Base-by-base conservation (phyloP, 352 stramenopile species). In the Pythium dissotocum region DNA sequence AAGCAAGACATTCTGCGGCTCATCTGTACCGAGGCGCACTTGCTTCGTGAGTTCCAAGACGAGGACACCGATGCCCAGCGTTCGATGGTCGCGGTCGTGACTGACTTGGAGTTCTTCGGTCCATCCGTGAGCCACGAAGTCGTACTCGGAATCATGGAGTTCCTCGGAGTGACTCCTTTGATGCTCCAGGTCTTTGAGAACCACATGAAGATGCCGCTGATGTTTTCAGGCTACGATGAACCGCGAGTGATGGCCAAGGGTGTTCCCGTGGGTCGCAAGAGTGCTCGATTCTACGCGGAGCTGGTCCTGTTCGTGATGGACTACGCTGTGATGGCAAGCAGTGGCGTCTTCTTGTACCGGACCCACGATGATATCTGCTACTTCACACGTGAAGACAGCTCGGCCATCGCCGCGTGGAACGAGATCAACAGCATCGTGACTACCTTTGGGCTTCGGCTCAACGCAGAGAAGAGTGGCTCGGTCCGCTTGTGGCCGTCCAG, bases 331-430 rank as follows among this genome's bases (percentile, higher is more conserved):
- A 65, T 81, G 14, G 69, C 63, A 12, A 60, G 64, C 6, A 67
- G 70, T 28, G 73, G 56, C 7, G 65, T 83, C 16, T 75, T 77
- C 55, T 30, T 87, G 35, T 87, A 77, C 35, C 78, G 78, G 7
- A 76, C 64, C 16, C 78, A 84, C 60, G 78, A 87, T 57, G 77
- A 83, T 51, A 87, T 87, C 62, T 80, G 69, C 61, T 77, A 83
- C 61, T 87, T 82, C 40, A 68, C 76, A 21, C 32, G 61, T 0
- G 70, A 84, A 18, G 67, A 73, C 33, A 13, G n/a, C 14, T 74
- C 74, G 10, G 77, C 80, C 13, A 10, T 75, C n/a, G 36, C 26
- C 10, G 77, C 78, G 2, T 87, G 78, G 78, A 53, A 44, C 4
- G 71, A 76, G 54, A 84, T 87, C 61, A 54, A 80, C 33, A 52